Conservation (phyloP, 2,329 filamentous ascomycete species). For the Alternaria burnsii region DNA sequence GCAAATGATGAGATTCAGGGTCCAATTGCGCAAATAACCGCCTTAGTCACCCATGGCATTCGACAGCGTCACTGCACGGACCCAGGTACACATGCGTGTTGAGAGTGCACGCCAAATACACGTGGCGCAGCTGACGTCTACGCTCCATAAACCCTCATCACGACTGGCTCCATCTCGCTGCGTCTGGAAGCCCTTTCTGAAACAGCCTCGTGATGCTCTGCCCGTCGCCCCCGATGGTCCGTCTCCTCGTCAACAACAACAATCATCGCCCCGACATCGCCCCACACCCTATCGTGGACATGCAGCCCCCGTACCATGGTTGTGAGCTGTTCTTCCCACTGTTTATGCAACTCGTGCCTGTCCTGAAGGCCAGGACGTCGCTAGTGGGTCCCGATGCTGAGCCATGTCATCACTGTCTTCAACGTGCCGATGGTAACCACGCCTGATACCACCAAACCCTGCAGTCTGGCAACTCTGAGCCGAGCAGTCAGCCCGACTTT, state of each 20-base stretch:
- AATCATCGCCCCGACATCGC: conserved; percentile 35
- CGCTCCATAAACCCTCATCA: neutral
- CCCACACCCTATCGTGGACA: conserved; percentile 27
- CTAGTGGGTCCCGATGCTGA: conserved; percentile 8
- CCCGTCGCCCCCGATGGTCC: conserved; percentile 43
- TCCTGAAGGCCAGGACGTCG: conserved; percentile 1
- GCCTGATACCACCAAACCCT: conserved; percentile 11
- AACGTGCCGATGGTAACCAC: conserved; percentile 11
- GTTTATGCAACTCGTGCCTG: conserved; percentile 6
- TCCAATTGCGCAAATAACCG: conserved; percentile 14
- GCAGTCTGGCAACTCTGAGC: conserved; percentile 7
- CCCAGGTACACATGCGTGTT: neutral
- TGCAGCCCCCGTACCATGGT: conserved; percentile 21
- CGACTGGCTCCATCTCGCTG: neutral
- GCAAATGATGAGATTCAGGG: conserved; percentile 28
- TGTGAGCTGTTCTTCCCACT: conserved; percentile 13
- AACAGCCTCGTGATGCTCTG: conserved; percentile 9
- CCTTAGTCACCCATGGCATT: conserved; percentile 23
- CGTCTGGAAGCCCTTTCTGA: conserved; percentile 5
- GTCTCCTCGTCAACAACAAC: conserved; percentile 49
- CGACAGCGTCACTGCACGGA: neutral
- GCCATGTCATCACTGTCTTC: conserved; percentile 8
- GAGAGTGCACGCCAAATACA: neutral
- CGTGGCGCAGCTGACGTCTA: neutral
- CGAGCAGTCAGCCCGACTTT: conserved; percentile 3